Evolutionary conservation across 2,329 filamentous ascomycete species (phyloP), one percentile per base, ranked within the genome.

Genomic region (Escovopsis sp.): DNA sequence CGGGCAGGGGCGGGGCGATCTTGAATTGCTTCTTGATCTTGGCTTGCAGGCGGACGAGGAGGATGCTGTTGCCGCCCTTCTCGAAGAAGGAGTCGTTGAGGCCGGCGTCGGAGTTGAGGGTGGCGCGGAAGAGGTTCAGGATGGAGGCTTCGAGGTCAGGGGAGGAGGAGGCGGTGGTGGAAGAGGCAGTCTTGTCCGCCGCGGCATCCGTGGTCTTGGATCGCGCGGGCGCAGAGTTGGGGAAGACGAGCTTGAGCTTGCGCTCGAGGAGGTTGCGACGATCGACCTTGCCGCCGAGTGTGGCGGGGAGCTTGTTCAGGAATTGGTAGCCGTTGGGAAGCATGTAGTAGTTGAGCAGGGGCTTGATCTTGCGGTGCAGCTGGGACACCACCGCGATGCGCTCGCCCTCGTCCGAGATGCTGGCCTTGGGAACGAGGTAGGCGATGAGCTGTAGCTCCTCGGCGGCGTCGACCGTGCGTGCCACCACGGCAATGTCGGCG

Each of bases 331-430:
- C 45, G 21, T 43, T 44, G 10, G 47, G 47, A 10, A 49, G 43
- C 47, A 49, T 49, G 39, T 49, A 48, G 25, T 47, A 41, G 37
- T 49, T 49, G 17, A 49, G 42, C 23, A 40, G 43, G 3, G 41
- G 38, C 34, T 40, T 41, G 37, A 48, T 32, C 23, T 43, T 40
- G 15, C 35, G 36, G 26, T 48, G 45, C 3, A 48, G 35, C 5
- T 40, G 40, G 1, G 44, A 43, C 1, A 42, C 43, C 19, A 44
- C 32, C 10, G 38, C 35, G 1, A 27, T 25, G 33, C 42, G 41
- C 27, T 41, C 40, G 9, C 35, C 41, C 8, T 36, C 36, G 12
- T 32, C 31, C 6, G 15, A 16, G 17, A 45, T 27, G n/a, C 35
- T 40, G 17, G 34, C 27, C 36, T 43, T 46, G 28, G 43, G 40